Evolutionary conservation across 352 stramenopile species (phyloP).

Genomic region (Halophytophthora polymorphica): DNA sequence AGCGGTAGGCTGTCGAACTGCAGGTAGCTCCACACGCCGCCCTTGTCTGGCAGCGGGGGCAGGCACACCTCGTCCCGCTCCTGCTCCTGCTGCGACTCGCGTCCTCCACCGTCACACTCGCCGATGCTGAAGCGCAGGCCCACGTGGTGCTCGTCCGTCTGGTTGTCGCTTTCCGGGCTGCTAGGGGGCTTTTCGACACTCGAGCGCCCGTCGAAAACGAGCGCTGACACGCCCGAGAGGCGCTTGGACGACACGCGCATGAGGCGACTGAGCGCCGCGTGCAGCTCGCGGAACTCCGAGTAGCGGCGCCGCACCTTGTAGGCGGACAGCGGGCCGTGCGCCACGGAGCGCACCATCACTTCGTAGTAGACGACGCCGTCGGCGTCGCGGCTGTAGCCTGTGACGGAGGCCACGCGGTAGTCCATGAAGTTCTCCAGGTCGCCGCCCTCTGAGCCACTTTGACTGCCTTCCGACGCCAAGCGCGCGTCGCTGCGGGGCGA

Average conservation of each 20-base stretch:
- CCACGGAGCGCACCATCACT: slow-evolving; percentile 60
- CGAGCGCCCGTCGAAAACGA: no score
- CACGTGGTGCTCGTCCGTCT: slow-evolving; percentile 15
- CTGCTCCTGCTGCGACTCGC: slow-evolving; percentile 14
- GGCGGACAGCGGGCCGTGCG: slow-evolving; percentile 64
- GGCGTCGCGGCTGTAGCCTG: slow-evolving; percentile 68
- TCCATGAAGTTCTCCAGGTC: slow-evolving; percentile 78
- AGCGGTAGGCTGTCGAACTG: slow-evolving; percentile 62
- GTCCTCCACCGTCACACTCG: slow-evolving; percentile 12
- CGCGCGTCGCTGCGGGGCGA: slow-evolving; percentile 22
- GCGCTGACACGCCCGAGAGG: slow-evolving; percentile 23
- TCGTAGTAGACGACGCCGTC: slow-evolving; percentile 81
- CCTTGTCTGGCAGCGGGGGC: slow-evolving; percentile 60
- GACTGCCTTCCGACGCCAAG: background rate
- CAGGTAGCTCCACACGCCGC: slow-evolving; percentile 72
- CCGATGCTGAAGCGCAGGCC: slow-evolving; percentile 19
- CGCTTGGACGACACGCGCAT: slow-evolving; percentile 42
- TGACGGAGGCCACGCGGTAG: slow-evolving; percentile 58
- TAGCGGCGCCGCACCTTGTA: slow-evolving; percentile 79
- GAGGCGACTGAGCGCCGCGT: slow-evolving; percentile 44
- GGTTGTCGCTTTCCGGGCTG: slow-evolving; percentile 11
- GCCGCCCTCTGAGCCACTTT: slow-evolving; percentile 23
- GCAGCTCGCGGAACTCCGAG: slow-evolving; percentile 68
- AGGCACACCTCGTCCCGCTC: slow-evolving; percentile 21
- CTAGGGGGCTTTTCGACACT: no score